phyloP scores from a whole-genome alignment of 2,329 filamentous ascomycete species.

The Pestalotiopsis sp. region DNA sequence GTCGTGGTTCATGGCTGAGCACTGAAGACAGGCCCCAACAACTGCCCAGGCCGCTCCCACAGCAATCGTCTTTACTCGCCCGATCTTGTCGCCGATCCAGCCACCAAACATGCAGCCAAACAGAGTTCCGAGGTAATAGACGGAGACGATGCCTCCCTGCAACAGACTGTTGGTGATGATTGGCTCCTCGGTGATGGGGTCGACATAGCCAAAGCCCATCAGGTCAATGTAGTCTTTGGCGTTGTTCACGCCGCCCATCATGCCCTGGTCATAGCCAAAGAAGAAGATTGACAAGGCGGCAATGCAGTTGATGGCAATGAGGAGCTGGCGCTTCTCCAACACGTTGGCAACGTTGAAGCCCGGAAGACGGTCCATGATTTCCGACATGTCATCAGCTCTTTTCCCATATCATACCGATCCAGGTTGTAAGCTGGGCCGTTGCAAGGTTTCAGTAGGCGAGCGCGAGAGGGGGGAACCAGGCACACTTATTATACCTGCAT shows the following conservation, averaged over 20 bases:
- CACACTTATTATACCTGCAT: not conserved
- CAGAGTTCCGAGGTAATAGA: constrained; percentile 62
- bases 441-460: not conserved
- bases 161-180: constrained; percentile 62
- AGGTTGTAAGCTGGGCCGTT: not conserved
- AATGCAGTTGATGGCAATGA: constrained; percentile 58
- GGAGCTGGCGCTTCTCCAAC: constrained; percentile 33
- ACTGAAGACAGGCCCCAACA: constrained; percentile 66
- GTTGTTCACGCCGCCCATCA: constrained; percentile 55
- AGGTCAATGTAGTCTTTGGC: constrained; percentile 64
- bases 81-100: constrained; percentile 64
- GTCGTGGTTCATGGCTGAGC: constrained; percentile 64
- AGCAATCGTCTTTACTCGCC: constrained; percentile 66
- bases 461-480: not conserved
- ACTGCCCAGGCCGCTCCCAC: constrained; percentile 60
- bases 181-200: constrained; percentile 47
- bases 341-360: constrained; percentile 35
- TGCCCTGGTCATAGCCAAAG: constrained; percentile 62
- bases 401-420: not conserved
- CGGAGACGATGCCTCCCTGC: constrained; percentile 64
- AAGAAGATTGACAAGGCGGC: constrained; percentile 71
- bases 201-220: constrained; percentile 67
- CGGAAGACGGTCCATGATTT: constrained; percentile 33
- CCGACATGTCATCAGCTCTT: not conserved
- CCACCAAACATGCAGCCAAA: constrained; percentile 67